Base-by-base conservation (phyloP, 2,329 filamentous ascomycete genomes). In the Fusarium keratoplasticum region DNA sequence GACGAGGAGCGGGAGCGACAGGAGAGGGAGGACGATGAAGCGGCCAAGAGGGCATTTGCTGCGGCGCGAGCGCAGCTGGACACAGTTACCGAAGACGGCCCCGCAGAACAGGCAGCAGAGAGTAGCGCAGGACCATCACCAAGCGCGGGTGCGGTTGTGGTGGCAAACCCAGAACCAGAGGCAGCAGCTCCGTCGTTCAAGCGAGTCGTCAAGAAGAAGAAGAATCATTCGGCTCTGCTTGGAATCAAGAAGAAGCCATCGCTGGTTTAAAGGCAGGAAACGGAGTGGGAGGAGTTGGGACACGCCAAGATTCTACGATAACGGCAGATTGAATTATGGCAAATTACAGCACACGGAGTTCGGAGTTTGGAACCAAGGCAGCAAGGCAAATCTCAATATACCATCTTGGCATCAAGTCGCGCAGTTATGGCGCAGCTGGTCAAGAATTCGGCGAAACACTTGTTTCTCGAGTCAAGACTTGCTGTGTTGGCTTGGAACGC, bases 221-320 rank as follows among this genome's bases (percentile, higher is more conserved):
- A 96, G 83, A 91, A 96, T 68, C 89, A 93, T 66, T 86, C 91
- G 1, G 91, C 92, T 16, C 85, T 92, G 25, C 83, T 98, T 58
- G 95, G 95, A 1, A 95, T 98, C 78, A 98, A 98, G 86, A 96
- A 94, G 87, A 96, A 95, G 83, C 85, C 88, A 18, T 86, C 88
- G 1, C 78, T 92, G 20, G 87, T 90, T 6, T 91, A 79, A 72
- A 11, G 79, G 47, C 13, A 14, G 13, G n/a, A 44, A 22, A 22
- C 25, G 20, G 31, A 22, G 27, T 14, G 38, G 14, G 5, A 13
- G 8, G 35, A 42, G 20, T 35, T 13, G 14, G 38, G 2, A 64
- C 6, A 22, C 10, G 7, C 31, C 16, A 8, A 52, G 9, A 14
- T 27, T 31, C 33, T 20, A 38, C 42, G 2, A 18, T 25, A 7